Evolutionary conservation across 1,139 yeast genomes (phyloP).

Genomic region (Eremothecium sinecaudum): DNA sequence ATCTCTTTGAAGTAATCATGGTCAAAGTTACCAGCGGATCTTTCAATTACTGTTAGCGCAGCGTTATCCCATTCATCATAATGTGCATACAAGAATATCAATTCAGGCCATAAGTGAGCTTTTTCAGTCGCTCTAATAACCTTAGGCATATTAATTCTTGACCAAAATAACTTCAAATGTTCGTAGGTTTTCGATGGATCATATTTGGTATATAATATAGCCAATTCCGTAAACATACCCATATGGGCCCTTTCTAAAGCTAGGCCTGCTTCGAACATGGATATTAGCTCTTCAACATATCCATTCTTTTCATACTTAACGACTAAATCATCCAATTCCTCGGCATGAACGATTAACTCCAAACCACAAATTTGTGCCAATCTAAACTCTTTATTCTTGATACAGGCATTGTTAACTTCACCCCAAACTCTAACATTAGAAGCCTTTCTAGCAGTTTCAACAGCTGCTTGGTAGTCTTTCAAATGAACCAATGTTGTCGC

Average conservation of each 20-base stretch:
- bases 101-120: slow-evolving; percentile 94
- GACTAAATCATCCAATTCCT: slow-evolving; percentile 87
- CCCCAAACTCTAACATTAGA: slow-evolving; percentile 93
- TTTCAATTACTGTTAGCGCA: slow-evolving; percentile 94
- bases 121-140: slow-evolving; percentile 88
- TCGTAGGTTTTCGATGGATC: slow-evolving; percentile 89
- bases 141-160: slow-evolving; percentile 95
- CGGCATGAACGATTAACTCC: slow-evolving; percentile 94
- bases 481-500: slow-evolving; percentile 92
- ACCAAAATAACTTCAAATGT: slow-evolving; percentile 95
- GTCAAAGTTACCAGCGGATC: slow-evolving; percentile 86
- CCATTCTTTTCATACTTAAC: slow-evolving; percentile 82
- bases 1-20: slow-evolving; percentile 91
- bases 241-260: slow-evolving; percentile 97
- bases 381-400: slow-evolving; percentile 89
- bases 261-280: slow-evolving; percentile 89
- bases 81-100: slow-evolving; percentile 92
- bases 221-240: slow-evolving; percentile 99
- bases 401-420: slow-evolving; percentile 93
- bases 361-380: slow-evolving; percentile 98
- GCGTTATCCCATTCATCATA: slow-evolving; percentile 99
- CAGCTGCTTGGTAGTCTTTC: slow-evolving; percentile 91
- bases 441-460: slow-evolving; percentile 97
- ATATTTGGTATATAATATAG: slow-evolving; percentile 82
- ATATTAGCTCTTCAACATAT: slow-evolving; percentile 80